phyloP scores from a whole-genome alignment of 352 stramenopile genomes.

The Globisporangium viniferum region DNA sequence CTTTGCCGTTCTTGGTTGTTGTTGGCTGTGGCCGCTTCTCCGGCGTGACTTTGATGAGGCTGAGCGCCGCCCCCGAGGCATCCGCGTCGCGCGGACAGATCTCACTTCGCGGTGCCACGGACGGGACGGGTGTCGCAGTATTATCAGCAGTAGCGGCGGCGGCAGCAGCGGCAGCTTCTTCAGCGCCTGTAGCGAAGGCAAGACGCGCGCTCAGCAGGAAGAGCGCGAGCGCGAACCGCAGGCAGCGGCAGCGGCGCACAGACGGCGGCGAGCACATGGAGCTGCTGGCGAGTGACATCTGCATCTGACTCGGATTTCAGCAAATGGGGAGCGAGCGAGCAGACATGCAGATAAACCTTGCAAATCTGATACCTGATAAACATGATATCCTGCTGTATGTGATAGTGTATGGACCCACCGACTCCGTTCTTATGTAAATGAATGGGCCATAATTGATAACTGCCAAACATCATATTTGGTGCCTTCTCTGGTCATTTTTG shows the following conservation, averaged over 20 bases:
- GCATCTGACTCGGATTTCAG: no score
- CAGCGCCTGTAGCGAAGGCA: background rate
- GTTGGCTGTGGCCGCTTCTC: constrained; percentile 11
- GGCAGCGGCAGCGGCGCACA: background rate
- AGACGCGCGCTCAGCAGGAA: background rate
- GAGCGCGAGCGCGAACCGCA: background rate
- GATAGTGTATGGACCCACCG: no score
- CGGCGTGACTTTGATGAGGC: constrained; percentile 40
- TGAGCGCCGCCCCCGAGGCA: constrained; percentile 33
- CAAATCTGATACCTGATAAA: no score
- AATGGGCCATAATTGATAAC: no score
- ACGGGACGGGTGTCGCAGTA: background rate
- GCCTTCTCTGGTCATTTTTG: no score
- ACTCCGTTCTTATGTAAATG: no score
- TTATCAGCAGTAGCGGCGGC: background rate
- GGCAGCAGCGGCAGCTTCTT: background rate
- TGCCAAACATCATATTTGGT: no score
- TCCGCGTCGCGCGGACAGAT: constrained; percentile 56
- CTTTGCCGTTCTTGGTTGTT: background rate
- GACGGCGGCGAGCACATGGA: background rate
- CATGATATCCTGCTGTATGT: no score
- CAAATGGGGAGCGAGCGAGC: no score
- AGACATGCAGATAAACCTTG: no score
- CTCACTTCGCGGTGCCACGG: constrained; percentile 28
- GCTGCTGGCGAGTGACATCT: background rate